Conservation (phyloP, 2,329 filamentous ascomycete genomes). For the Cladorrhinum sp. region DNA sequence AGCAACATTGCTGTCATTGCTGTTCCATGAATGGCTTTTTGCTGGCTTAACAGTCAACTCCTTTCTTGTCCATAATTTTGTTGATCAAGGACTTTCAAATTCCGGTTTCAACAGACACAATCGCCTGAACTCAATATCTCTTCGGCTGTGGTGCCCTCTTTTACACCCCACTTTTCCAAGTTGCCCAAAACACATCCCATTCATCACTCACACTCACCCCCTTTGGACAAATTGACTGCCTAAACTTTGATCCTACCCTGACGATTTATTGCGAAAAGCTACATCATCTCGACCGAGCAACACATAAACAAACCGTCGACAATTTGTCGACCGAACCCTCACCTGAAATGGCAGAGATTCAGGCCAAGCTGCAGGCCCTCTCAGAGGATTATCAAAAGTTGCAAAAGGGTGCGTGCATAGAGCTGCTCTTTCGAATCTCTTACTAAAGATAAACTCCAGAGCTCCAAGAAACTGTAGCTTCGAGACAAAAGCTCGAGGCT, state of each 20-base stretch:
- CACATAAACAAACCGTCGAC: not conserved
- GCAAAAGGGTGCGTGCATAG: slow-evolving; percentile 67
- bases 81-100: too few species aligned
- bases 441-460: slow-evolving; percentile 51
- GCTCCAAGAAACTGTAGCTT: slow-evolving; percentile 70
- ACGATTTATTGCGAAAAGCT: not conserved
- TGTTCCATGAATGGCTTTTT: not conserved
- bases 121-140: not conserved
- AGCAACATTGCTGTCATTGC: too few species aligned
- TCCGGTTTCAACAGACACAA: too few species aligned
- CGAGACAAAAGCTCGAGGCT: slow-evolving; percentile 86
- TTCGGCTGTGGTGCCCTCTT: not conserved
- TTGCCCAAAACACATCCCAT: not conserved
- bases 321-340: not conserved
- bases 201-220: not conserved
- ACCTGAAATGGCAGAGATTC: slow-evolving; percentile 62
- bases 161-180: not conserved
- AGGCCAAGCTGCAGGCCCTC: slow-evolving; percentile 75
- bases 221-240: slow-evolving; percentile 7
- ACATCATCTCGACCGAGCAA: slow-evolving; percentile 1
- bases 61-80: too few species aligned
- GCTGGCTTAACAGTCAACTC: not conserved
- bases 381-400: slow-evolving; percentile 86
- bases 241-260: slow-evolving; percentile 60
- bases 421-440: too few species aligned